A percentile compares a stretch with the other conserved stretches of the same genome.
These are phyloP conservation scores for Russula earlei DNA, from an alignment of 768 basidiomycete genomes.

Conservation along the genomic window DNA sequence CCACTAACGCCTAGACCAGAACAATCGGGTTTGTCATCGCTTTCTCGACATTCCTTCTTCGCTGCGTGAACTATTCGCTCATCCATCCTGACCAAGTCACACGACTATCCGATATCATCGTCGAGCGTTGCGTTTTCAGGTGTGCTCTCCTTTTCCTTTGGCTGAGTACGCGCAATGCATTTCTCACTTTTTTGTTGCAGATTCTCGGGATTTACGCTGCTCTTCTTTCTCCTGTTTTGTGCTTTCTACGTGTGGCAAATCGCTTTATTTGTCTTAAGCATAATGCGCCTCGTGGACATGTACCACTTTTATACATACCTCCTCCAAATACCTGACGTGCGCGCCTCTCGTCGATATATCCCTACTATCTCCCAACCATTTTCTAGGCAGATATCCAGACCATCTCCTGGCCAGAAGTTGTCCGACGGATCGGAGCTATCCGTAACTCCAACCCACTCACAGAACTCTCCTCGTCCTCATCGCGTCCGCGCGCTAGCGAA, in stretches of 20 bases:
- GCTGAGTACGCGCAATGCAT: neutral
- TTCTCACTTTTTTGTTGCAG: slow-evolving; percentile 29
- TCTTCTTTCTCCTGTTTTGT: slow-evolving; percentile 82
- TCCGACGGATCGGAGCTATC: slow-evolving; percentile 80
- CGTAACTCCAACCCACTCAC: slow-evolving; percentile 91
- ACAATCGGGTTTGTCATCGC: slow-evolving; percentile 96
- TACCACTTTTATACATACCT: slow-evolving; percentile 94
- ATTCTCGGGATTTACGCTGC: slow-evolving; percentile 72
- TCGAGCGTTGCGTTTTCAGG: slow-evolving; percentile 79
- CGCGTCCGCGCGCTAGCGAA: slow-evolving; percentile 48
- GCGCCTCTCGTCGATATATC: slow-evolving; percentile 24
- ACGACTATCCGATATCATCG: slow-evolving; percentile 70
- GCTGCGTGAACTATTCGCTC: slow-evolving; percentile 87
- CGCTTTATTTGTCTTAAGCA: slow-evolving; percentile 61
- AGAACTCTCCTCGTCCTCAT: slow-evolving; percentile 59
- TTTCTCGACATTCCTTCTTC: slow-evolving; percentile 95
- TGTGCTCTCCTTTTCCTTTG: slow-evolving; percentile 29
- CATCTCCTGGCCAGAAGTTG: slow-evolving; percentile 93
- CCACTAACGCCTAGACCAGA: slow-evolving; percentile 37
- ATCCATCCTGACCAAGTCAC: slow-evolving; percentile 59
- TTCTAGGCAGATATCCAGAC: slow-evolving; percentile 91
- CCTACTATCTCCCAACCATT: slow-evolving; percentile 5
- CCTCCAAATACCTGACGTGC: slow-evolving; percentile 88
- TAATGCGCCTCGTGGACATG: slow-evolving; percentile 83
- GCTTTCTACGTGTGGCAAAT: slow-evolving; percentile 88